A percentile compares a stretch with the other conserved stretches of the same genome.
phyloP scores from a whole-genome alignment of 1,284 basidiomycete species.

The Cronartium ribicola region DNA sequence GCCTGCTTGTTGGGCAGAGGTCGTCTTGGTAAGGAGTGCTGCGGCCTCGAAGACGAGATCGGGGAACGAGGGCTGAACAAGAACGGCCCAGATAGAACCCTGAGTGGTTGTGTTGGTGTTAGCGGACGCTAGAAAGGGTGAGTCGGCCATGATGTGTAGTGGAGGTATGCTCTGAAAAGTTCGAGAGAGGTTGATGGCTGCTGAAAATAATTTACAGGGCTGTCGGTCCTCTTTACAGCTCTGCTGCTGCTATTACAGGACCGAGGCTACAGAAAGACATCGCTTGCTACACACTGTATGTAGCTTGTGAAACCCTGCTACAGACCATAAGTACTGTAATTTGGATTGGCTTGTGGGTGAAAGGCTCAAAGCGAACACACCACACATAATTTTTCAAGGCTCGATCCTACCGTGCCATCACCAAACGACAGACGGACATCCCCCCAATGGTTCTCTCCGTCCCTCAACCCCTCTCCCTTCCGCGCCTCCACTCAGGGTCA shows the following conservation, averaged over 20 bases:
- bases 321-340: too few species aligned
- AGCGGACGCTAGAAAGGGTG: slow-evolving; percentile 33
- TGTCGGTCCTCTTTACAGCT: too few species aligned
- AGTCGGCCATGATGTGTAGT: slow-evolving; percentile 15
- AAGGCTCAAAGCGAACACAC: too few species aligned
- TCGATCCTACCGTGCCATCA: neutral
- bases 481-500: slow-evolving; percentile 20
- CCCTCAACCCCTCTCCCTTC: slow-evolving; percentile 34
- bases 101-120: slow-evolving; percentile 23
- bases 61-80: slow-evolving; percentile 33
- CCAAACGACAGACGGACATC: neutral
- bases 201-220: too few species aligned
- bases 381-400: neutral
- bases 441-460: neutral
- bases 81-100: slow-evolving; percentile 36
- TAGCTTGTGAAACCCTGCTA: too few species aligned
- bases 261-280: too few species aligned
- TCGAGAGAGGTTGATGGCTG: too few species aligned
- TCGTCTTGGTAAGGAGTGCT: slow-evolving; percentile 24
- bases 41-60: slow-evolving; percentile 40
- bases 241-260: too few species aligned
- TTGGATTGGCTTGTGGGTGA: too few species aligned
- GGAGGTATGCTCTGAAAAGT: too few species aligned
- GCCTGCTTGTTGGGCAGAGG: neutral
- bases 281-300: too few species aligned